Evolutionary conservation across 2,329 filamentous ascomycete genomes (phyloP), one percentile per base, ranked within the genome.

Genomic region (Monosporascus sp.): DNA sequence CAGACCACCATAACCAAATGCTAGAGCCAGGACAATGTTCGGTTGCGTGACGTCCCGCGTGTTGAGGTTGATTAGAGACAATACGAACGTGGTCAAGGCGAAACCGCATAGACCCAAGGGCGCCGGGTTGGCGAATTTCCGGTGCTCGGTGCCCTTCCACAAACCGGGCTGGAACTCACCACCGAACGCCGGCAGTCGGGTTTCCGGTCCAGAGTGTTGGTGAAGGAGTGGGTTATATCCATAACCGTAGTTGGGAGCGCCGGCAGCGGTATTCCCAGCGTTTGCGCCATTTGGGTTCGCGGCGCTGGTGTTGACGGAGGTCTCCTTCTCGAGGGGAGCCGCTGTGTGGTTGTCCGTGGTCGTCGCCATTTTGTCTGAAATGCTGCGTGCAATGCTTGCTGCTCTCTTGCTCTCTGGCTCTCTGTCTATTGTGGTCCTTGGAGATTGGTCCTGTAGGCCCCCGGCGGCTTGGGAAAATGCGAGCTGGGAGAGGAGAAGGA

Each of bases 41-140:
- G 87, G 84, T 3, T 67, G 68, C 1, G 70, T 70, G 51, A 91
- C 74, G 53, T 76, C 78, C 14, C 84, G 80, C 3, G 84, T 74
- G 50, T 81, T 76, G 70, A 90, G 77, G 74, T 93, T 93, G 72
- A 93, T 77, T 62, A 80, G 75, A 31, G 86, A 89, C 48, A 93
- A 80, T 38, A 93, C 82, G 68, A 93, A 93, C 14, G 89, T 93
- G 51, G 89, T 93, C 65, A 93, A 76, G 57, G 89, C 89, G 75
- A 93, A 93, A 67, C 86, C 89, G 56, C 77, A 82, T 48, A 93
- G 82, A 58, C 89, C 89, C 39, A 92, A 78, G 31, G 88, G 89
- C 50, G 86, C 88, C 5, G 89, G 89, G 72, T 92, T 92, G 74
- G 81, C 89, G 69, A 92, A 83, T 74, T 88, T 87, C 72, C 86